Evolutionary conservation across 192 early-diverging fungal genomes (phyloP), one percentile per base, ranked within the genome.

Genomic region (Coemansia nantahalensis): DNA sequence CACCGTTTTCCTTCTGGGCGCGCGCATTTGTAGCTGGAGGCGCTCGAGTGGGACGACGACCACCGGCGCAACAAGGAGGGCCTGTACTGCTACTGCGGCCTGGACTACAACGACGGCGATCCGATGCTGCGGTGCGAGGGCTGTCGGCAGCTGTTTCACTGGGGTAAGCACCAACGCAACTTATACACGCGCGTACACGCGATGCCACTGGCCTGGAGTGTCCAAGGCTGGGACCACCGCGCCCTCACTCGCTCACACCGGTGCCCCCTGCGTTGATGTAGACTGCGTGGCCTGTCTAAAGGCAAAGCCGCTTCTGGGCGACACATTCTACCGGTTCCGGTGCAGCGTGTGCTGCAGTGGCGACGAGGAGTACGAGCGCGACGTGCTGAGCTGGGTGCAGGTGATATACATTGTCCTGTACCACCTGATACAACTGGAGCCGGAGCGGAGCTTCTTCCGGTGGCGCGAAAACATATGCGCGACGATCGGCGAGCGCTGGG

Each of bases 391-490:
- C 53, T 92, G 90, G 83, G 81, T 76, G 8, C 50, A 77, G 28
- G 78, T 90, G 26, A 86, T 89, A 6, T 87, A 91, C 39, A 56
- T 91, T 24, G 81, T 84, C 0, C 61, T 93, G 30, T 90, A 87
- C 65, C 83, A 89, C 50, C 44, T 93, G n/a, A 80, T 84, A 43
- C 60, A 66, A 10, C 65, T 65, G 1, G 75, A 84, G 54, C 84
- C 83, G 1, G 63, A 69, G 4, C 83, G 82, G 39, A 74, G 81
- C 47, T 91, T 82, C 54, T 85, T 91, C 68, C 80, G 83, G 22
- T 91, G 84, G 84, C 86, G 85, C 45, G 87, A 88, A 39, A 86
- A 88, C 35, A 85, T 93, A 12, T 93, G 89, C 70, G 74, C 68
- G 13, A 87, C 85, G 30, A 87, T 91, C 46, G 81, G 83, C 44